Evolutionary conservation across 2,329 filamentous ascomycete genomes (phyloP).

Genomic region (Xylariales sp.): DNA sequence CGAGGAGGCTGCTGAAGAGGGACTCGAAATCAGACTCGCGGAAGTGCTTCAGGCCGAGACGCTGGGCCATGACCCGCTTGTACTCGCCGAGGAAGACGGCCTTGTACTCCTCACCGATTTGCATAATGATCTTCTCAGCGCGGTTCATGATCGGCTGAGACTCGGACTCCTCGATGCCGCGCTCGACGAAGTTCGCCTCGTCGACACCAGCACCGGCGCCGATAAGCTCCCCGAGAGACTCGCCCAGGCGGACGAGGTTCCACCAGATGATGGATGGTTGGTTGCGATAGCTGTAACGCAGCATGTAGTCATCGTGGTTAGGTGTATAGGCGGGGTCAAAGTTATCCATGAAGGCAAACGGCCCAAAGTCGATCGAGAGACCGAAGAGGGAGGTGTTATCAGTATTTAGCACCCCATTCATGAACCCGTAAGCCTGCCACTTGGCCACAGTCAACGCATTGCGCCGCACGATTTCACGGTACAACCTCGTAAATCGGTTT

Average conservation of each 20-base stretch:
- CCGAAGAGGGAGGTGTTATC: slow-evolving; percentile 94
- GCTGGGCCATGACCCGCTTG: slow-evolving; percentile 73
- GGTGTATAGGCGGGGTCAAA: slow-evolving; percentile 94
- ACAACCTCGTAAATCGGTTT: slow-evolving; percentile 83
- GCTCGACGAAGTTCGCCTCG: slow-evolving; percentile 61
- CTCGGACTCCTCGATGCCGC: slow-evolving; percentile 67
- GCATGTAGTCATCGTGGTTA: slow-evolving; percentile 87
- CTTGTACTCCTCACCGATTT: slow-evolving; percentile 83
- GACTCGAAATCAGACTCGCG: slow-evolving; percentile 73
- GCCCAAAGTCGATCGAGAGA: slow-evolving; percentile 88
- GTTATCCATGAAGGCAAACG: slow-evolving; percentile 96
- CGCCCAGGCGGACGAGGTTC: slow-evolving; percentile 90
- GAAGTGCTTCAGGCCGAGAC: slow-evolving; percentile 69
- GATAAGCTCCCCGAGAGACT: slow-evolving; percentile 82
- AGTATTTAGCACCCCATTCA: slow-evolving; percentile 96
- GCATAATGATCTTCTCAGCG: slow-evolving; percentile 79
- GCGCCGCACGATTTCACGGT: slow-evolving; percentile 78
- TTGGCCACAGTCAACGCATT: slow-evolving; percentile 86
- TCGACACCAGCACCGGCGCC: slow-evolving; percentile 73
- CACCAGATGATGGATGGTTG: slow-evolving; percentile 98
- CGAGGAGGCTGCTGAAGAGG: slow-evolving; percentile 77
- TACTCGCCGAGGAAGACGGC: slow-evolving; percentile 86
- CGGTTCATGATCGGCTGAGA: slow-evolving; percentile 68
- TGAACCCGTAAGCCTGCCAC: slow-evolving; percentile 99
- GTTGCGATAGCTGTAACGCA: slow-evolving; percentile 89